Conservation (phyloP, 2,329 filamentous ascomycete genomes). For the Xylariaceae sp. region DNA sequence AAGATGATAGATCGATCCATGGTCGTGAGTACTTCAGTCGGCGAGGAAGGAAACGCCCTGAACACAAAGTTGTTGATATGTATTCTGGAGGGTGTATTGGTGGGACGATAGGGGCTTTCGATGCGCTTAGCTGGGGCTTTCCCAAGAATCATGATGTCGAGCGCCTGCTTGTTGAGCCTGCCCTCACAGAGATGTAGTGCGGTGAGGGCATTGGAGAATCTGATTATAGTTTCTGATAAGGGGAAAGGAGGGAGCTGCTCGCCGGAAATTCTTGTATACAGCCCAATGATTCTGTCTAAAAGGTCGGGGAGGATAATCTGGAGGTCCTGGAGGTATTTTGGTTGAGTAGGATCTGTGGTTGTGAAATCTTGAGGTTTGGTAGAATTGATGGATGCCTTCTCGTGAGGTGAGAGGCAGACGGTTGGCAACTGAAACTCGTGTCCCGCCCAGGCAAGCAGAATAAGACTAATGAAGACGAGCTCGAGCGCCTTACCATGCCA, state of each 20-base stretch:
- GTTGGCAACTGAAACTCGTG: constrained; percentile 73
- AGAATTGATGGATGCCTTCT: constrained; percentile 38
- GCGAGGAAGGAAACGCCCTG: constrained; percentile 62
- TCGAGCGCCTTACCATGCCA: constrained; percentile 97
- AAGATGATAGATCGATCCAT: constrained; percentile 74
- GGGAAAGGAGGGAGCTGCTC: constrained; percentile 67
- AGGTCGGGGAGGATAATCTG: constrained; percentile 64
- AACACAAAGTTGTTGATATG: constrained; percentile 62
- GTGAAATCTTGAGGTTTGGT: constrained; percentile 33
- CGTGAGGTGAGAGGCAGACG: constrained; percentile 48
- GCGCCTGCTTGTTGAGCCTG: constrained; percentile 51
- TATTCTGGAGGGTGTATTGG: constrained; percentile 51
- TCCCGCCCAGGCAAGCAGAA: constrained; percentile 79
- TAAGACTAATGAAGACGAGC: constrained; percentile 72
- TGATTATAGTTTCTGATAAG: constrained; percentile 66
- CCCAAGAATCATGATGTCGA: constrained; percentile 62
- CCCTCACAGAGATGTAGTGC: constrained; percentile 62
- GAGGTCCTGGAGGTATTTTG: constrained; percentile 49
- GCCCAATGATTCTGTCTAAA: constrained; percentile 64
- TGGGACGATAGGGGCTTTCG: constrained; percentile 50
- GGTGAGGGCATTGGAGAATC: constrained; percentile 65
- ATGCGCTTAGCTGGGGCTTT: constrained; percentile 46
- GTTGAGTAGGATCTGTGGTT: constrained; percentile 42
- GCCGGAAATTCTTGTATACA: constrained; percentile 65
- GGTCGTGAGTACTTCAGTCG: constrained; percentile 61